These are phyloP conservation scores for Aspergillus sp. DNA, from an alignment of 2,329 filamentous ascomycete genomes.

Conservation along the genomic window DNA sequence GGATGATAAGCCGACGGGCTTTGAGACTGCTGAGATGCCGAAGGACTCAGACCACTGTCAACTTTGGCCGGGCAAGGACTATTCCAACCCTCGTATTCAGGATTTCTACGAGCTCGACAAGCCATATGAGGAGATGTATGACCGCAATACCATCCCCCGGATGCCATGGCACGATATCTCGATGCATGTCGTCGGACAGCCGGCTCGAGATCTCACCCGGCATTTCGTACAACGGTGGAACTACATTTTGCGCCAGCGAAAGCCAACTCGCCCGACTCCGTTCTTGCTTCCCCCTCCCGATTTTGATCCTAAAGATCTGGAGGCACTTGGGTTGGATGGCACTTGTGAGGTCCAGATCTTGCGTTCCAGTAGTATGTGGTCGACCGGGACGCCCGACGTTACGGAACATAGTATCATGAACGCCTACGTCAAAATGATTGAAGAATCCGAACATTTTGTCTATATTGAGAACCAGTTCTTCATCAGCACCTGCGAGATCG, in stretches of 20 bases:
- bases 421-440: slow-evolving; percentile 89
- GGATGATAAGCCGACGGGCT: slow-evolving; percentile 91
- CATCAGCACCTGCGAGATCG: slow-evolving; percentile 82
- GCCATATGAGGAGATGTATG: slow-evolving; percentile 98
- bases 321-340: slow-evolving; percentile 78
- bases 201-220: slow-evolving; percentile 82
- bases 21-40: slow-evolving; percentile 67
- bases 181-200: slow-evolving; percentile 96
- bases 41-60: slow-evolving; percentile 90
- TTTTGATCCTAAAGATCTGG: slow-evolving; percentile 75
- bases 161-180: slow-evolving; percentile 99
- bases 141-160: slow-evolving; percentile 73
- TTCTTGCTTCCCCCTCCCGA: slow-evolving; percentile 91
- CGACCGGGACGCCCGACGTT: slow-evolving; percentile 71
- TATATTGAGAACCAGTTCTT: slow-evolving; percentile 99
- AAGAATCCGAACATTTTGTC: slow-evolving; percentile 91
- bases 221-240: slow-evolving; percentile 99
- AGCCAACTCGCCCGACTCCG: slow-evolving; percentile 85
- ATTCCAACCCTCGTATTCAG: slow-evolving; percentile 89
- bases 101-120: slow-evolving; percentile 91
- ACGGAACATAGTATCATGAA: slow-evolving; percentile 93
- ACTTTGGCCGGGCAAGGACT: slow-evolving; percentile 95
- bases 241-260: slow-evolving; percentile 84
- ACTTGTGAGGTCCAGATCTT: slow-evolving; percentile 96
- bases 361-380: slow-evolving; percentile 85